A percentile compares a stretch with the other conserved stretches of the same genome.
Conservation (phyloP, 495 filamentous ascomycete genomes). For the Podospora bellae-mahoneyi region DNA sequence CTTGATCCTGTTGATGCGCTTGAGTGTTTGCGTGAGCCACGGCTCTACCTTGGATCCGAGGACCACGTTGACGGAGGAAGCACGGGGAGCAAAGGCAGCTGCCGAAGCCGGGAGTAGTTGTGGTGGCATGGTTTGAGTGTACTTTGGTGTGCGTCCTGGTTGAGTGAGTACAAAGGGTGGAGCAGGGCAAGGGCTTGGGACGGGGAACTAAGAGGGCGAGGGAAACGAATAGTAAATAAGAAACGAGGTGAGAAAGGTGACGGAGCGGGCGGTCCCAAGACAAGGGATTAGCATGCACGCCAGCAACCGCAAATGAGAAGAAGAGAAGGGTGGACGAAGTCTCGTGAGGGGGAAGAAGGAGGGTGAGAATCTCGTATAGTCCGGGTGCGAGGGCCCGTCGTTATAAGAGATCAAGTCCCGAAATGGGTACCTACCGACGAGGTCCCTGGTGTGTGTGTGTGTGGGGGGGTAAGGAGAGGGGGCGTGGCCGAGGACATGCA, state of each 20-base stretch:
- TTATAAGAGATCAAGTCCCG: conserved; percentile 38
- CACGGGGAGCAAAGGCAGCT: conserved; percentile 90
- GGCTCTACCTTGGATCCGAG: conserved; percentile 91
- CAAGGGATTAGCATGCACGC: conserved; percentile 57
- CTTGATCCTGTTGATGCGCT: conserved; percentile 96
- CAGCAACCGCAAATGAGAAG: conserved; percentile 50
- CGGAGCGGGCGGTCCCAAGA: conserved; percentile 54
- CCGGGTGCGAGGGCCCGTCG: conserved; percentile 36
- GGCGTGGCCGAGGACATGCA: not conserved
- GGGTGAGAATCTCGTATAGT: conserved; percentile 47
- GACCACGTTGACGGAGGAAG: conserved; percentile 90
- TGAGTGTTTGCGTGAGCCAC: conserved; percentile 95
- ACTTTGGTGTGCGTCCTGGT: conserved; percentile 26
- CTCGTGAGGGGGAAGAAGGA: conserved; percentile 49
- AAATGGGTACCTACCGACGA: conserved; percentile 10
- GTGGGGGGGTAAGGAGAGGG: too few species aligned
- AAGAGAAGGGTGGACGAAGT: conserved; percentile 47
- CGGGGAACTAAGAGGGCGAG: conserved; percentile 40
- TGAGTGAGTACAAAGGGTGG: conserved; percentile 22
- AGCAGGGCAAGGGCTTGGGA: conserved; percentile 36
- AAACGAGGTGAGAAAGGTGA: conserved; percentile 48
- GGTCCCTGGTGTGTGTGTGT: not conserved
- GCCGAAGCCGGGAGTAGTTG: conserved; percentile 92
- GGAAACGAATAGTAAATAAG: conserved; percentile 55
- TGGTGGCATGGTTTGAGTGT: conserved; percentile 69